These are phyloP conservation scores for Tilletia indica DNA, from an alignment of 1,284 basidiomycete genomes.

Conservation along the genomic window DNA sequence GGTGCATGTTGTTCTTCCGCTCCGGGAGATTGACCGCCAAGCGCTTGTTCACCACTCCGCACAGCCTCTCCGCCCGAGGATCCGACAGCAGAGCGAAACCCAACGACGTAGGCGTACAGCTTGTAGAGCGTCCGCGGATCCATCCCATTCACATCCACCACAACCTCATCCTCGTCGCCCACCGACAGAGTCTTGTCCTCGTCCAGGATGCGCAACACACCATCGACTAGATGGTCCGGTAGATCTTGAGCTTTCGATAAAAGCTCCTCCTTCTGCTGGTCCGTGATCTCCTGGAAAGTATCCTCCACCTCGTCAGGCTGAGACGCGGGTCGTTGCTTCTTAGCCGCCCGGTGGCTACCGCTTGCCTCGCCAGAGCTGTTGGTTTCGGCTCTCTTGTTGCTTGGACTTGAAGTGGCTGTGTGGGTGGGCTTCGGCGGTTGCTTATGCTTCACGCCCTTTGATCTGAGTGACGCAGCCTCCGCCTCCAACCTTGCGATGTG, in stretches of 20 bases:
- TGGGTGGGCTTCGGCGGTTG: conserved; percentile 30
- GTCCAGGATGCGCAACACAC: conserved; percentile 53
- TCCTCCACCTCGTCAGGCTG: conserved; percentile 40
- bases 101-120: conserved; percentile 54
- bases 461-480: conserved; percentile 44
- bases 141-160: conserved; percentile 55
- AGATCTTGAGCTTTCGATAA: conserved; percentile 54
- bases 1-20: too few species aligned
- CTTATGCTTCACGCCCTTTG: conserved; percentile 3
- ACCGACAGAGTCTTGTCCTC: conserved; percentile 53
- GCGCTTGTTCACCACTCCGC: too few species aligned
- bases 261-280: conserved; percentile 55
- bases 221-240: conserved; percentile 52
- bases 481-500: conserved; percentile 45
- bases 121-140: conserved; percentile 53
- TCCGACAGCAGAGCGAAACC: conserved; percentile 24
- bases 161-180: conserved; percentile 54
- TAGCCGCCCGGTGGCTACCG: background rate
- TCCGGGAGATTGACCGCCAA: too few species aligned
- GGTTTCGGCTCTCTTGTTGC: conserved; percentile 46
- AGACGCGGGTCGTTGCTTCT: conserved; percentile 24
- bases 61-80: too few species aligned
- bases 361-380: background rate
- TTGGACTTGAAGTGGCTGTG: too few species aligned
- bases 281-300: conserved; percentile 51